Evolutionary conservation across 495 filamentous ascomycete genomes (phyloP), one percentile per base, ranked within the genome.

Genomic region (Pyrenula massariospora): DNA sequence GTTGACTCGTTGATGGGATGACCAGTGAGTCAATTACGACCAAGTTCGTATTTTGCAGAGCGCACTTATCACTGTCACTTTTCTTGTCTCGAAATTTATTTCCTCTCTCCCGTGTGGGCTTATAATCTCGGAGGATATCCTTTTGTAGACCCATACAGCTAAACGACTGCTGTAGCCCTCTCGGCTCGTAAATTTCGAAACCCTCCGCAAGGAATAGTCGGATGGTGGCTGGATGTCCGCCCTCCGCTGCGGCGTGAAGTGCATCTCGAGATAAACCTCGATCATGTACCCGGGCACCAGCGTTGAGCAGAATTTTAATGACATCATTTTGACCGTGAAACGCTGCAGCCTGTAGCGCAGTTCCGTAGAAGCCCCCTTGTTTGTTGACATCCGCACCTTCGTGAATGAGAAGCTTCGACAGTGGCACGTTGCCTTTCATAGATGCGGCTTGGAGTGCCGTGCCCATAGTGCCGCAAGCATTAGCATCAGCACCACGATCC

Each of bases 371-470:
- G 8, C 50, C 50, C 8, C 50, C 50, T 52, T 20, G 8, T 20
- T 20, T 5, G 62, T 65, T 60, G 21, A 61, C 57, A 25, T 66
- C 57, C 10, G 66, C 66, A 1, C 64, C 64, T 0, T 56, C 59
- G 23, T 65, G 63, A n/a, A 71, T 20, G 8, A 55, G 25, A 12
- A 54, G 24, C 10, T 52, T 55, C 19, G 50, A 25, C 42, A 56
- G 20, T 8, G 56, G 22, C 12, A 57, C 78, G 77, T 61, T 66
- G 74, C 52, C 59, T 57, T 12, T 75, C 71, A 11, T 78, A 77
- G 49, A 63, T 64, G 49, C 74, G 73, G 50, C 64, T 71, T 8
- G 64, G 56, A 52, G 60, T 53, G 20, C 66, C 52, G 11, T 64
- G 11, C 57, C 59, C 8, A 42, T 8, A 42, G 31, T 8, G 31